phyloP scores from a whole-genome alignment of 164 flowering plant species.

The Annona squamosa region DNA sequence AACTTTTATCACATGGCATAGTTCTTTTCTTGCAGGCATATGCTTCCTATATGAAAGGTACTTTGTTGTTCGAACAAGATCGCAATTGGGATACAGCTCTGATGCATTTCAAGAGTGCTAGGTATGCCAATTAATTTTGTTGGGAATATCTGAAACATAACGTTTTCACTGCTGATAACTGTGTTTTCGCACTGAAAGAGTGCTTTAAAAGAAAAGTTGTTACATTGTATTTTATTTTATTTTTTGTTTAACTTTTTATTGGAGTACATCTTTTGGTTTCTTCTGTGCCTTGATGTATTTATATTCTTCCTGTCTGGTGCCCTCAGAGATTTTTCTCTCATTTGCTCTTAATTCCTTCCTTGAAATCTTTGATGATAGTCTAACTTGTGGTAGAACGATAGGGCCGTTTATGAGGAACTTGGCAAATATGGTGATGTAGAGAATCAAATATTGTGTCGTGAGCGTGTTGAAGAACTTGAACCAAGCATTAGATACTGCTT shows the following conservation, averaged over 20 bases:
- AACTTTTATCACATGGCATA: neutral
- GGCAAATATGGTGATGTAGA: constrained; percentile 92
- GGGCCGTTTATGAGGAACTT: constrained; percentile 96
- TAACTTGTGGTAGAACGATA: constrained; percentile 17
- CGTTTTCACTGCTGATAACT: neutral
- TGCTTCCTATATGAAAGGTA: constrained; percentile 92
- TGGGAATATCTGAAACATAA: no score
- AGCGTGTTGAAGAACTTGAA: constrained; percentile 93
- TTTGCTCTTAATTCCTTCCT: neutral
- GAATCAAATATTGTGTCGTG: constrained; percentile 85
- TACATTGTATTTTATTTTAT: neutral
- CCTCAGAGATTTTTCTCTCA: neutral
- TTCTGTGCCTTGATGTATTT: neutral
- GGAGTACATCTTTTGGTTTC: neutral
- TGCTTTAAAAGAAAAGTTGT: neutral
- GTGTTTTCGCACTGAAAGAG: neutral
- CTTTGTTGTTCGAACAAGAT: constrained; percentile 85
- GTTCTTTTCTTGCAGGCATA: constrained; percentile 55
- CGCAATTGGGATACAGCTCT: constrained; percentile 86
- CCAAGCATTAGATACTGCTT: constrained; percentile 84
- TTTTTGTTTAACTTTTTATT: no score
- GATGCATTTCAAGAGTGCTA: constrained; percentile 78
- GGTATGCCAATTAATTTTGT: constrained; percentile 30
- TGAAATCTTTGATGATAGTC: neutral
- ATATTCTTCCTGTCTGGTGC: neutral